Base-by-base conservation (phyloP, 2,329 filamentous ascomycete species). In the Colletotrichum destructivum region DNA sequence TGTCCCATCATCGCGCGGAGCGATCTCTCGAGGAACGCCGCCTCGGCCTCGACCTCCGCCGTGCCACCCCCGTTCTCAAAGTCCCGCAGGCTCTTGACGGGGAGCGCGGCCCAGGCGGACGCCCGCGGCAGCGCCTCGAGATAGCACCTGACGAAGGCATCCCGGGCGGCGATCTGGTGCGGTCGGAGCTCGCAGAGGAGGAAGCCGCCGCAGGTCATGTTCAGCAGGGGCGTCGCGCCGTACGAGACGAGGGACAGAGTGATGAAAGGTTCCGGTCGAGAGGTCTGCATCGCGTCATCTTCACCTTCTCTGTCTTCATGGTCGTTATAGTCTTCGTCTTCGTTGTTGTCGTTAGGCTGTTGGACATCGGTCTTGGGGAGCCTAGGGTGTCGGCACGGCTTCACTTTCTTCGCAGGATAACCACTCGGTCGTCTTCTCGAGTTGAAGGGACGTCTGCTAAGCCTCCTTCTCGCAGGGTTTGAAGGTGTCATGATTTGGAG, bases 171-270 rank as follows among this genome's bases (percentile, higher is more conserved):
- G 31, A 31, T 26, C 31, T 62, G 61, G 1, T 54, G 61, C 8
- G 47, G 35, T 26, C 4, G 60, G 16, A 42, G 46, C 31, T 62
- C 35, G 26, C 46, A 51, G 7, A 4, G 2, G 35, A 49, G 35
- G 18, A 52, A 62, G 47, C 26, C 18, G 9, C 13, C n/a, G 15
- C 60, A 52, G n/a, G 61, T 54, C 46, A 52, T 26, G 35, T 62
- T 54, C 61, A 62, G 12, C 61, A 62, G 47, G 9, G 35, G 35
- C 4, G 47, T 62, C 6, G 47, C 35, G 21, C 47, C 47, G 38
- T 62, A 62, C 35, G 35, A 42, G 18, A 9, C 18, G 16, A 12
- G 46, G 5, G 13, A 54, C 15, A 51, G 31, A 21, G 4, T 21
- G 16, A 21, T 18, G n/a, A 42, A 44, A n/a, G 47, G 49, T 12